These are phyloP conservation scores for Clonostachys chloroleuca DNA, from an alignment of 2,329 filamentous ascomycete species.

Conservation along the genomic window DNA sequence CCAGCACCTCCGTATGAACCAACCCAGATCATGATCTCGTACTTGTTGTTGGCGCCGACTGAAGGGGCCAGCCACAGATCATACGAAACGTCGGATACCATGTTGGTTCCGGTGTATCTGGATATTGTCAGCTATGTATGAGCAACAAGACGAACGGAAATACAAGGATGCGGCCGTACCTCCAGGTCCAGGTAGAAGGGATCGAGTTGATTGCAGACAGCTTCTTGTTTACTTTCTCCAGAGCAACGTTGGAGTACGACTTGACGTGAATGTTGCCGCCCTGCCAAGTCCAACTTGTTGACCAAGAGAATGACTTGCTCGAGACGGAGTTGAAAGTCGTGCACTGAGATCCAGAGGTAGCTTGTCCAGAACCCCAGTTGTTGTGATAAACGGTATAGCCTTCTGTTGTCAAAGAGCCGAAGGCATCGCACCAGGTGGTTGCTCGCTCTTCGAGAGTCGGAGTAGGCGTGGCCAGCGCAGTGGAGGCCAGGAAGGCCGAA, in stretches of 20 bases:
- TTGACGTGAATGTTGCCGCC: constrained; percentile 30
- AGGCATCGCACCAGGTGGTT: no score
- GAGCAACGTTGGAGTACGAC: constrained; percentile 33
- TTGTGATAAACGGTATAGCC: constrained; percentile 29
- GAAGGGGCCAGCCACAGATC: constrained; percentile 53
- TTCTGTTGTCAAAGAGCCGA: no score
- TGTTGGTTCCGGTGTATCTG: constrained; percentile 15
- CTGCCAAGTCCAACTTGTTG: constrained; percentile 30
- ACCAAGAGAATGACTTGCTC: constrained; percentile 28
- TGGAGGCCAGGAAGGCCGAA: no score
- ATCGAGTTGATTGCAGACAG: constrained; percentile 21
- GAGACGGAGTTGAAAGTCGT: constrained; percentile 23
- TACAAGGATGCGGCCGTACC: constrained; percentile 8
- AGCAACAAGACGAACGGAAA: no score
- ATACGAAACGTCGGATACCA: constrained; percentile 55
- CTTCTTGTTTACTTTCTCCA: constrained; percentile 16
- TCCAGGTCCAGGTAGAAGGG: constrained; percentile 22
- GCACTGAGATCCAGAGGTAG: constrained; percentile 30
- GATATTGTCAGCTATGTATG: no score
- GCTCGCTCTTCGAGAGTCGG: no score
- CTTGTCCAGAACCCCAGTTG: constrained; percentile 27
- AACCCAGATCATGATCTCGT: constrained; percentile 63
- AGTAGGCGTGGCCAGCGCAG: no score
- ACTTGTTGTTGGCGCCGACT: constrained; percentile 27
- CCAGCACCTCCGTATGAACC: constrained; percentile 43